Evolutionary conservation across 805 yeast species (phyloP), one percentile per base, ranked within the genome.

Genomic region (Pichia heedii): DNA sequence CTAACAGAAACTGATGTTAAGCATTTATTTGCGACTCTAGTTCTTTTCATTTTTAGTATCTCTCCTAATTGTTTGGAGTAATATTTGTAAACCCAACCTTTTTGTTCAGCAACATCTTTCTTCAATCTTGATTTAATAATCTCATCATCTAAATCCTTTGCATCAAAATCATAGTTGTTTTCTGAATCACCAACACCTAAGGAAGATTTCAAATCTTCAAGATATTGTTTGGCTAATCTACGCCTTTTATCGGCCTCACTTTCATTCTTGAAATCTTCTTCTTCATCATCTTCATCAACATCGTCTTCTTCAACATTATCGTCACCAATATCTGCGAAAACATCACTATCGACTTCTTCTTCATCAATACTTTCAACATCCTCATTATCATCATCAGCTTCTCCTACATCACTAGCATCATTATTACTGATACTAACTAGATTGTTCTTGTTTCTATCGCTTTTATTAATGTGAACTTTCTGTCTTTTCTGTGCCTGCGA

Each of bases 161-260:
- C 97, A 67, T 88, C 95, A 54, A 86, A 89, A 40, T 73, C 78
- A 43, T 68, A 74, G 20, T 40, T 45, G 21, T 36, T 43, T 19
- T 37, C 49, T 6, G 34, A 24, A 24, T n/a, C n/a, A n/a, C n/a
- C n/a, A n/a, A 18, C 50, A 21, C 52, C 50, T 3, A 45, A 36
- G 18, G 71, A 73, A 48, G 82, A 86, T 4, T 84, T 78, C 55
- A 93, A 66, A 56, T 83, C 84, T 37, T 82, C 88, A 49, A 93
- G 68, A 62, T 93, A 93, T 62, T 89, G 93, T 62, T 88, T 88
- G 16, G 97, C 97, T 47, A 93, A 71, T 57, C 97, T 71, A 65
- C 98, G 77, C 63, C 98, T 77, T 63, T 86, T 88, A 57, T 93
- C 98, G 0, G 96, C 94, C 9, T 89, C 94, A 39, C 77, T 76